Conservation (phyloP, 768 basidiomycete genomes). For the Ramaria sp. region DNA sequence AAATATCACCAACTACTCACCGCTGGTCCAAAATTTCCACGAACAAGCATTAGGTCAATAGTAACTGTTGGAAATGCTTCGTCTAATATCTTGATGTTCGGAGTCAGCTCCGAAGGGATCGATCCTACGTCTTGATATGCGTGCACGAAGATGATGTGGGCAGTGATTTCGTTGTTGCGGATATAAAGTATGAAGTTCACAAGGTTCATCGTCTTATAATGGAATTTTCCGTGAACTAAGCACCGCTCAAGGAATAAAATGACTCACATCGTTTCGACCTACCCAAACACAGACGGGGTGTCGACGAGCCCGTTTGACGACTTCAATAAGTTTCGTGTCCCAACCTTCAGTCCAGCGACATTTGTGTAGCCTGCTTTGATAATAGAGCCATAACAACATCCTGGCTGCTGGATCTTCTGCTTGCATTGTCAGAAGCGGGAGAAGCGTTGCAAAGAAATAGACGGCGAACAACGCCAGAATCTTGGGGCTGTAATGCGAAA, state of each 20-base stretch:
- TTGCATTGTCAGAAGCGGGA: constrained; percentile 26
- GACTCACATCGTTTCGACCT: not conserved
- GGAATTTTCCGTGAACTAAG: not conserved
- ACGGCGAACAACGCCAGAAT: constrained; percentile 38
- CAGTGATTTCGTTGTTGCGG: not conserved
- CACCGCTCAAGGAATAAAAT: not conserved
- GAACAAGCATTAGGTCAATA: constrained; percentile 39
- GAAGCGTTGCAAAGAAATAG: constrained; percentile 43
- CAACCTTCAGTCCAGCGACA: constrained; percentile 48
- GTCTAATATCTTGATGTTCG: constrained; percentile 56
- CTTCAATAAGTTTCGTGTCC: constrained; percentile 14
- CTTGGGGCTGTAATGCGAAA: not conserved
- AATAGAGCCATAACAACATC: constrained; percentile 1
- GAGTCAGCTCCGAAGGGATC: constrained; percentile 61
- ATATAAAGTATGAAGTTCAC: constrained; percentile 1
- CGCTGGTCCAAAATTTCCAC: constrained; percentile 10
- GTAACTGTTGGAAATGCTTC: constrained; percentile 59
- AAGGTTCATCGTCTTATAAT: not conserved
- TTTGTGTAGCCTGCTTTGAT: constrained; percentile 42
- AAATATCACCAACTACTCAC: constrained; percentile 6
- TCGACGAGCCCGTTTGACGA: not conserved
- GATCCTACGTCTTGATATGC: not conserved
- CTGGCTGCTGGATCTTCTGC: not conserved
- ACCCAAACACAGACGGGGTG: constrained; percentile 3
- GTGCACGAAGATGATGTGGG: not conserved